These are phyloP conservation scores for Phoenix dactylifera DNA, from an alignment of 176 grass and related monocot species.

Conservation along the genomic window DNA sequence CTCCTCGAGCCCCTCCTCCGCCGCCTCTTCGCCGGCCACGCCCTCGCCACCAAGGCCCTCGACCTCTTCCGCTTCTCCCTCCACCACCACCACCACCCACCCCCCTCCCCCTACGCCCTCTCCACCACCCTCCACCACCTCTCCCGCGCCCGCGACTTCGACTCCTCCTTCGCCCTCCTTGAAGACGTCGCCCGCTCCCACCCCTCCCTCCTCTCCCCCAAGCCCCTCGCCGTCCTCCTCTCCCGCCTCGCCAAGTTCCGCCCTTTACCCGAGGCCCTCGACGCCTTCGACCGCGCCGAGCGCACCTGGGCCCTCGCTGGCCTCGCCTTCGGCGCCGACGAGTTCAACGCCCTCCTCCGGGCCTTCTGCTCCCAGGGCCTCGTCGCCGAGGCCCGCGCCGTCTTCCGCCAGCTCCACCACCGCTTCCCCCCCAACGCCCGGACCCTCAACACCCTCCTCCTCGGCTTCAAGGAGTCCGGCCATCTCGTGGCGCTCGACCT, in stretches of 20 bases:
- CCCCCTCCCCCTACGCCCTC: conserved; percentile 34
- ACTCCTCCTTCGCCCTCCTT: conserved; percentile 18
- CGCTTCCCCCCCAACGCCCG: conserved; percentile 49
- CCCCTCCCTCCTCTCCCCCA: conserved; percentile 43
- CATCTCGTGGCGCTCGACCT: conserved; percentile 56
- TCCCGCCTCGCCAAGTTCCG: conserved; percentile 32
- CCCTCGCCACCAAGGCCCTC: conserved; percentile 19
- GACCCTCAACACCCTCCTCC: conserved; percentile 72
- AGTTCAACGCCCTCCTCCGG: conserved; percentile 68
- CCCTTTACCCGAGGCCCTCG: conserved; percentile 36
- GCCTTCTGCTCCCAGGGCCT: conserved; percentile 49
- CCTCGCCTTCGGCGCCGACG: conserved; percentile 40
- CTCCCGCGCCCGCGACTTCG: conserved; percentile 40
- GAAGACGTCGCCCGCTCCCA: conserved; percentile 31
- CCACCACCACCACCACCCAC: conserved; percentile 23
- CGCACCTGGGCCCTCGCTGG: conserved; percentile 49
- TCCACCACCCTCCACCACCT: conserved; percentile 26
- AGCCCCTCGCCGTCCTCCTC: conserved; percentile 50
- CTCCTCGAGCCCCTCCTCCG: conserved; percentile 44
- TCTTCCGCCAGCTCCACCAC: conserved; percentile 48
- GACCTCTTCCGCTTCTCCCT: conserved; percentile 23
- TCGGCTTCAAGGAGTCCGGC: conserved; percentile 80
- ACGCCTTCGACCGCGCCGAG: conserved; percentile 46
- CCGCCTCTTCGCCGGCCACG: conserved; percentile 35
- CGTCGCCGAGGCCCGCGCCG: conserved; percentile 50